Evolutionary conservation across 768 basidiomycete species (phyloP).

Genomic region (Rhodosporidiobolus odoratus): DNA sequence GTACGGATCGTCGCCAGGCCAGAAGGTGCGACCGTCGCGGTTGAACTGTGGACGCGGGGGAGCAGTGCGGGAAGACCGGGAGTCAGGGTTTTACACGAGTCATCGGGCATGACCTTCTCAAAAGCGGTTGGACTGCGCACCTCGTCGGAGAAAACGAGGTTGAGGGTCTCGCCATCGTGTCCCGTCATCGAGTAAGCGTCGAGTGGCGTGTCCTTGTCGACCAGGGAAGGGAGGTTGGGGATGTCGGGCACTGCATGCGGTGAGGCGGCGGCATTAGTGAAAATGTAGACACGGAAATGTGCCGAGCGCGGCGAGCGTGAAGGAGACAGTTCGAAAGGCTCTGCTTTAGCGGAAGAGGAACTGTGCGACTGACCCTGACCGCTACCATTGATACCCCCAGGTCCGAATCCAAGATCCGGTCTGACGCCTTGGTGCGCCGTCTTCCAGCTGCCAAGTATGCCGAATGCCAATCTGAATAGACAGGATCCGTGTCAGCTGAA

Average conservation of each 20-base stretch:
- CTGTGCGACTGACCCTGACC: constrained; percentile 56
- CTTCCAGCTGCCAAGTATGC: background rate
- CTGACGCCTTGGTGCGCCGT: background rate
- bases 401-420: constrained; percentile 56
- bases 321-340: too few species aligned
- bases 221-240: constrained; percentile 59
- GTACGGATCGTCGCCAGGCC: constrained; percentile 52
- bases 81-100: constrained; percentile 44
- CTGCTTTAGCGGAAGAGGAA: too few species aligned
- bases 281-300: too few species aligned
- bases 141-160: constrained; percentile 82
- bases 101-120: background rate
- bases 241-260: constrained; percentile 49
- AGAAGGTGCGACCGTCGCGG: constrained; percentile 66
- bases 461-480: background rate
- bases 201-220: constrained; percentile 71
- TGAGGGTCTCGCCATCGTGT: constrained; percentile 69
- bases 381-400: constrained; percentile 86
- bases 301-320: background rate
- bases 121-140: constrained; percentile 43
- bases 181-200: constrained; percentile 32
- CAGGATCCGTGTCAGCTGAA: too few species aligned
- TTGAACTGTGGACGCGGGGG: constrained; percentile 54
- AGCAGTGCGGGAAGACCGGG: background rate
- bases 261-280: too few species aligned